Percentiles rank a stretch among this genome's conserved stretches.
Evolutionary conservation across 2,329 filamentous ascomycete genomes (phyloP).

Genomic region (Drechslerella stenobrocha): DNA sequence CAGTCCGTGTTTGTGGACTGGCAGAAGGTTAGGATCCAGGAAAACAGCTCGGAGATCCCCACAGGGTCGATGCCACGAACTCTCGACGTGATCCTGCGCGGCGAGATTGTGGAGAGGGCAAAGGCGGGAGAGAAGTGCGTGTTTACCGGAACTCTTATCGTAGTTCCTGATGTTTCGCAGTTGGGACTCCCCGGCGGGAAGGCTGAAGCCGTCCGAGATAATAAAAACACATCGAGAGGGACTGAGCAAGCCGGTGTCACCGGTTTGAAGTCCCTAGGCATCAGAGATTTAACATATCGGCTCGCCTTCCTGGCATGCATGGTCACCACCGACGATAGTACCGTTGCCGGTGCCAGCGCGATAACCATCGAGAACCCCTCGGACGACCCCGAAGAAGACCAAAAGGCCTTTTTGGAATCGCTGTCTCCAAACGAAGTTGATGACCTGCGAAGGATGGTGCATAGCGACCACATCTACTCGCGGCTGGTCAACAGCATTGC

Average conservation of each 20-base stretch:
- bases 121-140: conserved; percentile 98
- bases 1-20: conserved; percentile 98
- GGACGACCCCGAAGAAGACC: conserved; percentile 56
- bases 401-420: conserved; percentile 81
- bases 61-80: conserved; percentile 98
- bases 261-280: conserved; percentile 88
- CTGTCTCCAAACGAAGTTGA: conserved; percentile 86
- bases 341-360: conserved; percentile 75
- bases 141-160: conserved; percentile 93
- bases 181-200: conserved; percentile 83
- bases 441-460: conserved; percentile 88
- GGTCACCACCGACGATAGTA: conserved; percentile 82
- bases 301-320: conserved; percentile 97
- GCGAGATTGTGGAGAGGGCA: conserved; percentile 94
- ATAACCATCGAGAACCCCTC: conserved; percentile 64
- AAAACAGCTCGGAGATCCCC: conserved; percentile 97
- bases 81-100: conserved; percentile 93
- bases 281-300: conserved; percentile 90
- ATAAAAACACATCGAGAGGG: conserved; percentile 72
- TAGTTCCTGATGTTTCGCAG: conserved; percentile 95
- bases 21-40: conserved; percentile 97
- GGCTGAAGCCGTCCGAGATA: conserved; percentile 82
- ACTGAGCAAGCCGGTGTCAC: conserved; percentile 68
- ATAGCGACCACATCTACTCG: conserved; percentile 92
- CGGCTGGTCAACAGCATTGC: conserved; percentile 90